phyloP scores from a whole-genome alignment of 768 basidiomycete species.

The Termitomyces bulborhizus region DNA sequence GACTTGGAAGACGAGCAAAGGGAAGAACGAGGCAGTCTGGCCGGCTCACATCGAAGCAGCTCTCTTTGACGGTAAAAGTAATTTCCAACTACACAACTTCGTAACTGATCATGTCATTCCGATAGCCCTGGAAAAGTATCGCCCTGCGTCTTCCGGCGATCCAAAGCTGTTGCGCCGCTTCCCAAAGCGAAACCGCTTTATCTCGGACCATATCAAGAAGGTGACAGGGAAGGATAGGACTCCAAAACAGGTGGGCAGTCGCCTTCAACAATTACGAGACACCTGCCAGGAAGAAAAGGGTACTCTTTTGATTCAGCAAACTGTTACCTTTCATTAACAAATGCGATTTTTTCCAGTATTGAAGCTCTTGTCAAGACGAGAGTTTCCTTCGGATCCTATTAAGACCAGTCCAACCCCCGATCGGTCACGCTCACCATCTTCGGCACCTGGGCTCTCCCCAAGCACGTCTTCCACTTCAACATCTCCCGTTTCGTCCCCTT shows the following conservation, averaged over 20 bases:
- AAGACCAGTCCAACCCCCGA: conserved; percentile 3
- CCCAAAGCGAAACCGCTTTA: conserved; percentile 61
- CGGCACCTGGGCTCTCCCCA: conserved; percentile 4
- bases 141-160: conserved; percentile 45
- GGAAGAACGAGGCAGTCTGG: conserved; percentile 52
- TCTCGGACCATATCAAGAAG: conserved; percentile 55
- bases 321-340: not conserved
- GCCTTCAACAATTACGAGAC: conserved; percentile 63
- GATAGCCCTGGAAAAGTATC: conserved; percentile 50
- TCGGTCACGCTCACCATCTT: conserved; percentile 8
- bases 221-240: conserved; percentile 52
- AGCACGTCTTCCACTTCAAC: conserved; percentile 7
- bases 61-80: conserved; percentile 50
- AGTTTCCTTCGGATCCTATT: conserved; percentile 6
- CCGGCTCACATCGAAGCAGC: conserved; percentile 55
- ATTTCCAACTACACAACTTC: not conserved
- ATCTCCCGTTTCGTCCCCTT: conserved; percentile 10
- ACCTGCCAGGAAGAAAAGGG: conserved; percentile 50
- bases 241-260: conserved; percentile 65
- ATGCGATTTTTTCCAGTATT: conserved; percentile 12
- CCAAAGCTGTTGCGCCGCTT: conserved; percentile 50
- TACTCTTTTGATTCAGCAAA: conserved; percentile 25
- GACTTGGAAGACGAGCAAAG: conserved; percentile 52
- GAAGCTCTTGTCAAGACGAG: conserved; percentile 17
- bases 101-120: not conserved